phyloP scores from a whole-genome alignment of 2,329 filamentous ascomycete species.

The Aphanocladium album region DNA sequence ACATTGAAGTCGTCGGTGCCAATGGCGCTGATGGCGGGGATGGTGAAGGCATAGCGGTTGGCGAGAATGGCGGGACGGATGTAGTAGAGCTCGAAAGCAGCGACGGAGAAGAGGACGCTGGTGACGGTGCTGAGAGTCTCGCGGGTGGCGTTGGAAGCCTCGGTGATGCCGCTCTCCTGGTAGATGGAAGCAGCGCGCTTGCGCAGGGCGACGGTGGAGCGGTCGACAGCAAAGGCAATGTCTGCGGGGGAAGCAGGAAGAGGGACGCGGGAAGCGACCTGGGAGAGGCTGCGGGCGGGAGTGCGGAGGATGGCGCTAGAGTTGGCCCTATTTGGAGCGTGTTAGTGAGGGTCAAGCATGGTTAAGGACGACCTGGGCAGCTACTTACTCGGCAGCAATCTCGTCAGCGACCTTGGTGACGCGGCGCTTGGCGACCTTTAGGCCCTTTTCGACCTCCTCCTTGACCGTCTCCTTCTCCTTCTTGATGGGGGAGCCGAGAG shows the following conservation, averaged over 20 bases:
- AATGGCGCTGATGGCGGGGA: constrained; percentile 56
- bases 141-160: constrained; percentile 60
- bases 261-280: constrained; percentile 57
- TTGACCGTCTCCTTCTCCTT: constrained; percentile 39
- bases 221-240: constrained; percentile 72
- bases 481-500: constrained; percentile 58
- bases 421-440: constrained; percentile 44
- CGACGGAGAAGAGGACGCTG: constrained; percentile 63
- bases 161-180: constrained; percentile 60
- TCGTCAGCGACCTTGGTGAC: constrained; percentile 42
- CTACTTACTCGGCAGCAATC: constrained; percentile 40
- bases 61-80: constrained; percentile 68
- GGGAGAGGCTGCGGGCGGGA: constrained; percentile 46
- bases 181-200: constrained; percentile 60
- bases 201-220: constrained; percentile 60
- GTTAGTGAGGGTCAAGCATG: background rate
- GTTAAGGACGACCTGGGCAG: background rate
- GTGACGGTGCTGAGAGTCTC: constrained; percentile 67
- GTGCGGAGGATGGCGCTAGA: constrained; percentile 45
- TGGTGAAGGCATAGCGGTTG: constrained; percentile 65
- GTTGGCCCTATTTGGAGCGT: constrained; percentile 19
- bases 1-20: constrained; percentile 56
- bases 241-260: constrained; percentile 76
- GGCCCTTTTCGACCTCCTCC: constrained; percentile 31
- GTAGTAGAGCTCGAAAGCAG: constrained; percentile 64